phyloP scores from a whole-genome alignment of 129 eudicot genomes.

The Lactuca sativa region DNA sequence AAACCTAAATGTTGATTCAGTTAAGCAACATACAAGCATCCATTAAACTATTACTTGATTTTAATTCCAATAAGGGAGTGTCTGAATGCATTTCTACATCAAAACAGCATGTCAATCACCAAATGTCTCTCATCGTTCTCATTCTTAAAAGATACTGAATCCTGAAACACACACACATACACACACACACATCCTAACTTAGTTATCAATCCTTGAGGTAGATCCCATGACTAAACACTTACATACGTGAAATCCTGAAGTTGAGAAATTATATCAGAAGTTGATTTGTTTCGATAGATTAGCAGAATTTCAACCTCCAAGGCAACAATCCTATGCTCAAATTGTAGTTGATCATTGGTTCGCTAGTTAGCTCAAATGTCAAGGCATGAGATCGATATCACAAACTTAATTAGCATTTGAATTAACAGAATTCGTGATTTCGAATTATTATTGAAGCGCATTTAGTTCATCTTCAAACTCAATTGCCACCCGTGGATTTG shows the following conservation, averaged over 20 bases:
- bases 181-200: slow-evolving; percentile 16
- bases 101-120: slow-evolving; percentile 9
- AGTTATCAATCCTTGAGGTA: slow-evolving; percentile 6
- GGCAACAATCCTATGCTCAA: slow-evolving; percentile 4
- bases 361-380: not conserved
- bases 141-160: slow-evolving; percentile 18
- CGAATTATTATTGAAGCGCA: slow-evolving; percentile 7
- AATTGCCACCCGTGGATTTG: slow-evolving; percentile 1
- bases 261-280: slow-evolving; percentile 2
- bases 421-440: slow-evolving; percentile 12
- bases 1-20: slow-evolving; percentile 1
- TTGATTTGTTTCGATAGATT: slow-evolving; percentile 3
- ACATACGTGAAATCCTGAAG: slow-evolving; percentile 4
- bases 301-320: slow-evolving; percentile 11
- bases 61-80: not conserved
- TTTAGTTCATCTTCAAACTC: slow-evolving; percentile 8
- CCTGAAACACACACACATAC: slow-evolving; percentile 13
- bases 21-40: slow-evolving; percentile 14
- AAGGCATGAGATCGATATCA: slow-evolving; percentile 6
- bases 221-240: not conserved
- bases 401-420: not conserved
- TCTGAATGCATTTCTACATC: not conserved
- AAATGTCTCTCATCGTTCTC: not conserved
- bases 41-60: not conserved
- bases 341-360: slow-evolving; percentile 1